phyloP scores from a whole-genome alignment of 768 basidiomycete genomes.

The Phlegmacium glaucopus region DNA sequence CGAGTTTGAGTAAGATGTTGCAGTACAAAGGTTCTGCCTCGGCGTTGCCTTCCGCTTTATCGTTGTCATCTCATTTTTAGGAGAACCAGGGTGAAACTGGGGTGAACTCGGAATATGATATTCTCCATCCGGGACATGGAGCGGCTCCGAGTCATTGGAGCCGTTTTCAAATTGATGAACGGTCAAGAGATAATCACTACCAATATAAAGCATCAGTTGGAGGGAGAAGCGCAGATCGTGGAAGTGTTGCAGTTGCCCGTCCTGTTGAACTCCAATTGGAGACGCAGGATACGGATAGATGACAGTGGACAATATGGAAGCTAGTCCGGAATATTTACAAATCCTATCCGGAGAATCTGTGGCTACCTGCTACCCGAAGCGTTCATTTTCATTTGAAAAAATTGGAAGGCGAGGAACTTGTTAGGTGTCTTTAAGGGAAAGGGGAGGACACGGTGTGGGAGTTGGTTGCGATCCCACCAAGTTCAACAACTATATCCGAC shows the following conservation, averaged over 20 bases:
- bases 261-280: slow-evolving; percentile 12
- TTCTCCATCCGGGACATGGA: slow-evolving; percentile 89
- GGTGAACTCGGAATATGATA: slow-evolving; percentile 22
- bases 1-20: slow-evolving; percentile 58
- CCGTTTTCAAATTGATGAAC: too few species aligned
- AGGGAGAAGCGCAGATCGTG: slow-evolving; percentile 79
- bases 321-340: slow-evolving; percentile 69
- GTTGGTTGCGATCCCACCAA: not conserved
- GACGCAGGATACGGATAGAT: slow-evolving; percentile 10
- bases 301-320: slow-evolving; percentile 61
- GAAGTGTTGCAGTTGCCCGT: slow-evolving; percentile 37
- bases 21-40: slow-evolving; percentile 29
- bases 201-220: slow-evolving; percentile 79
- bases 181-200: slow-evolving; percentile 57
- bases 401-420: slow-evolving; percentile 32
- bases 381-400: slow-evolving; percentile 74
- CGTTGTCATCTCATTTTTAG: too few species aligned
- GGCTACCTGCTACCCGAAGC: slow-evolving; percentile 66
- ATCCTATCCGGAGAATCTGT: slow-evolving; percentile 64
- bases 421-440: not conserved
- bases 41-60: not conserved
- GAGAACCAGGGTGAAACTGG: too few species aligned
- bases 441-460: not conserved
- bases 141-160: too few species aligned
- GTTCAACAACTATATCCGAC: not conserved